Evolutionary conservation across 306 rosid species (phyloP).

Genomic region (Pachyrhizus erosus): DNA sequence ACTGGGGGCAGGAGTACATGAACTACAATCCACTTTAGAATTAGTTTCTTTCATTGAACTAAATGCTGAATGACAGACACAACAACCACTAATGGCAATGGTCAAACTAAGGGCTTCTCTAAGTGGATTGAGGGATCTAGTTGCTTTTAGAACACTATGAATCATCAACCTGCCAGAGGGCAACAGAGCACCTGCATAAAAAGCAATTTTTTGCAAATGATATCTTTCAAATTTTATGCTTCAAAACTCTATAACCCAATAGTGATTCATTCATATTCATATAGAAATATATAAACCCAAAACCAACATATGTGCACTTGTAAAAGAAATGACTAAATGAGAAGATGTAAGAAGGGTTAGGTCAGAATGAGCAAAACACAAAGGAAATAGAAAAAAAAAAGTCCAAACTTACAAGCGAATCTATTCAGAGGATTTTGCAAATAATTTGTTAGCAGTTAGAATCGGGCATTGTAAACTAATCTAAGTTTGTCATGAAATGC

Average conservation of each 20-base stretch:
- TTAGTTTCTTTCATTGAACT: constrained; percentile 65
- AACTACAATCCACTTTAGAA: constrained; percentile 51
- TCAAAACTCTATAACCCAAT: constrained; percentile 15
- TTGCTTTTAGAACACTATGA: constrained; percentile 48
- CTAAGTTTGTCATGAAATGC: neutral
- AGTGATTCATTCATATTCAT: constrained; percentile 5
- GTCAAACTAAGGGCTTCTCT: constrained; percentile 42
- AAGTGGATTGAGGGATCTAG: constrained; percentile 9
- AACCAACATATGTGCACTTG: neutral
- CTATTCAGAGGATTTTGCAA: too few species aligned
- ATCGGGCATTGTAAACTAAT: neutral
- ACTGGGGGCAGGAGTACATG: constrained; percentile 39
- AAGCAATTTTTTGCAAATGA: neutral
- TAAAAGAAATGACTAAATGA: neutral
- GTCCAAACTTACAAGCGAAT: too few species aligned
- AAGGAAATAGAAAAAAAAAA: neutral
- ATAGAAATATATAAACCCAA: neutral
- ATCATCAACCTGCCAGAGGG: constrained; percentile 46
- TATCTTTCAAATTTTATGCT: neutral
- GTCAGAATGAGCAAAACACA: neutral
- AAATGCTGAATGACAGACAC: constrained; percentile 42
- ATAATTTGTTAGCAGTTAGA: too few species aligned
- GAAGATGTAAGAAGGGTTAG: constrained; percentile 2
- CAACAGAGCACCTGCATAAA: constrained; percentile 44
- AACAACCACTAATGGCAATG: constrained; percentile 16